Conservation (phyloP, 345 rosid genomes). For the Brassica rapa region DNA sequence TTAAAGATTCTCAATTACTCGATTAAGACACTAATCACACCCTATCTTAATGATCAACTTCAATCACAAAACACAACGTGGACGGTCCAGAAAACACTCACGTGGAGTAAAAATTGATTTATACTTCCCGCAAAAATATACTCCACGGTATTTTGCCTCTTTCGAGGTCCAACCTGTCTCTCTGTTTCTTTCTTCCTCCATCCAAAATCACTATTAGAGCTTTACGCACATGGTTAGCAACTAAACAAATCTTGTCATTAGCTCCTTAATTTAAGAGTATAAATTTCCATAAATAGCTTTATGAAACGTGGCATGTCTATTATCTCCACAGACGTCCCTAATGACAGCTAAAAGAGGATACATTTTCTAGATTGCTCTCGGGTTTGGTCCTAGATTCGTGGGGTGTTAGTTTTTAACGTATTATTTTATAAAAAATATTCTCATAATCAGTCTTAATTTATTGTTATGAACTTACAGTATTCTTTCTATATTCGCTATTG, state of each 20-base stretch:
- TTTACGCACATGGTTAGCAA: conserved; percentile 62
- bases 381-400: conserved; percentile 51
- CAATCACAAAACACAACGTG: conserved; percentile 28
- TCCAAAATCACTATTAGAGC: conserved; percentile 33
- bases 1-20: conserved; percentile 48
- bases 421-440: not conserved
- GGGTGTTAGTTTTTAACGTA: conserved; percentile 32
- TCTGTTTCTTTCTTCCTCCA: conserved; percentile 7
- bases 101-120: conserved; percentile 4
- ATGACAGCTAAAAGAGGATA: conserved; percentile 35
- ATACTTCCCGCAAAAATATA: not conserved
- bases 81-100: conserved; percentile 40
- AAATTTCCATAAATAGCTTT: conserved; percentile 21
- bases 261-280: not conserved
- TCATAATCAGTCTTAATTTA: not conserved
- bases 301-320: conserved; percentile 37
- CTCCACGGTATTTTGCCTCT: conserved; percentile 18
- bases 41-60: conserved; percentile 33
- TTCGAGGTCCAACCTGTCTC: conserved; percentile 48
- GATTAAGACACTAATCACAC: conserved; percentile 39
- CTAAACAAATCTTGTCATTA: conserved; percentile 34
- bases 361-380: conserved; percentile 41
- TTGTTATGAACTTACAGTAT: not conserved
- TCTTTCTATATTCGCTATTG: conserved; percentile 24
- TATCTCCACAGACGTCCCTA: conserved; percentile 38